Evolutionary conservation across 2,329 filamentous ascomycete genomes (phyloP).

Genomic region (Graphium sp.): DNA sequence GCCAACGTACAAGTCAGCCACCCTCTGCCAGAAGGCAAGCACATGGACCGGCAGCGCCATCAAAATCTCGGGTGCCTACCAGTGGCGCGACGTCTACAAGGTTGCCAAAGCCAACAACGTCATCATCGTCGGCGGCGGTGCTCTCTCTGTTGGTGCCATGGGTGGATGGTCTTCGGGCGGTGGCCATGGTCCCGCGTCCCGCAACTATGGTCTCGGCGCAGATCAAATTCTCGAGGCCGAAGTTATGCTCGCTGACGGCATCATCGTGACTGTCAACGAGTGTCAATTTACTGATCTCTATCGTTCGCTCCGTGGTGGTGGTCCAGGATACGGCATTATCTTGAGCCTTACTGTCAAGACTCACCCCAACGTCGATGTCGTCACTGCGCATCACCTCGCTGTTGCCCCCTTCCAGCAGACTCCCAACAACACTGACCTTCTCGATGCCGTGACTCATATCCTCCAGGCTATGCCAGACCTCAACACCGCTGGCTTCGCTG

Average conservation of each 20-base stretch:
- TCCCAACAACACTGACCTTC: slow-evolving; percentile 10
- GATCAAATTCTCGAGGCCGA: slow-evolving; percentile 24
- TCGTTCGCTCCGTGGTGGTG: slow-evolving; percentile 21
- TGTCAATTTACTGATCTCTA: slow-evolving; percentile 17
- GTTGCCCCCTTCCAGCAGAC: slow-evolving; percentile 5
- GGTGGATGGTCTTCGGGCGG: slow-evolving; percentile 22
- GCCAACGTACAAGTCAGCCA: slow-evolving; percentile 8
- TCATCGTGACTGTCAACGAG: slow-evolving; percentile 14
- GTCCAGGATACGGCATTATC: slow-evolving; percentile 16
- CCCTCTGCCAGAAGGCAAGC: slow-evolving; percentile 9
- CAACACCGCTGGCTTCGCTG: slow-evolving; percentile 12
- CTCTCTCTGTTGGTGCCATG: slow-evolving; percentile 10
- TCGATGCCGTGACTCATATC: slow-evolving; percentile 12
- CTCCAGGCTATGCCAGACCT: slow-evolving; percentile 14
- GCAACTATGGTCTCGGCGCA: slow-evolving; percentile 21
- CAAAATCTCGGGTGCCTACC: slow-evolving; percentile 16
- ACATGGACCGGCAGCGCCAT: slow-evolving; percentile 17
- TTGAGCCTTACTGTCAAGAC: slow-evolving; percentile 21
- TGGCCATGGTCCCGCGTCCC: slow-evolving; percentile 19
- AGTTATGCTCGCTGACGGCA: slow-evolving; percentile 19
- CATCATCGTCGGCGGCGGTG: slow-evolving; percentile 17
- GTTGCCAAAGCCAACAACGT: slow-evolving; percentile 12
- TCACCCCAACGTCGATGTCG: slow-evolving; percentile 13
- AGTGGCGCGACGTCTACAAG: slow-evolving; percentile 16
- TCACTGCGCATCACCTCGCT: slow-evolving; percentile 11